Conservation (phyloP, 768 basidiomycete genomes). For the Suillus cothurnatus region DNA sequence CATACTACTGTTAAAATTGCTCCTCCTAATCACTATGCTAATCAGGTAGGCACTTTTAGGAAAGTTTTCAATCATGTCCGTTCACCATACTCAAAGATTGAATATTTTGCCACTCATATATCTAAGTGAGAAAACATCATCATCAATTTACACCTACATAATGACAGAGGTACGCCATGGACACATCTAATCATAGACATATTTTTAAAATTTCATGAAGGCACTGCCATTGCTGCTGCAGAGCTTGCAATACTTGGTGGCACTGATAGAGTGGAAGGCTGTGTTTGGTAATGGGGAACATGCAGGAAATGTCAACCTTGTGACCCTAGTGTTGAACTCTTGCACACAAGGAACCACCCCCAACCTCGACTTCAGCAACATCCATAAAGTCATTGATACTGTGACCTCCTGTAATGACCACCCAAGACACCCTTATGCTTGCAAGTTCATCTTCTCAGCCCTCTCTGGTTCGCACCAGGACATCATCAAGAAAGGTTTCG, state of each 20-base stretch:
- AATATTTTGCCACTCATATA: constrained; percentile 88
- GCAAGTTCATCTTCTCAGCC: constrained; percentile 97
- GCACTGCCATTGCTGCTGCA: constrained; percentile 94
- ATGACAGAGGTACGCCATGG: constrained; percentile 78
- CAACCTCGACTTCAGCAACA: constrained; percentile 88
- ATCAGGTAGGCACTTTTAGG: constrained; percentile 63
- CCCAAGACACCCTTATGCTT: constrained; percentile 95
- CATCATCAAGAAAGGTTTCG: constrained; percentile 99
- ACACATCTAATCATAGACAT: neutral
- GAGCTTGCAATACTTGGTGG: constrained; percentile 93
- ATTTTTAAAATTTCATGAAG: constrained; percentile 35
- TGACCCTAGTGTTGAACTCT: constrained; percentile 93
- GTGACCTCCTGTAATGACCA: constrained; percentile 97
- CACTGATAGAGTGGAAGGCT: constrained; percentile 97
- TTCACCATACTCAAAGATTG: constrained; percentile 58
- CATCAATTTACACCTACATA: constrained; percentile 94
- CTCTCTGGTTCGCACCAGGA: constrained; percentile 99
- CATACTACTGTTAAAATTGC: constrained; percentile 97
- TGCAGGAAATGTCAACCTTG: constrained; percentile 97
- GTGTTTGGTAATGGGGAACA: constrained; percentile 98
- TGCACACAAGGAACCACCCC: constrained; percentile 95
- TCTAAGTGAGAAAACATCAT: constrained; percentile 87
- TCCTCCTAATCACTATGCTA: constrained; percentile 97
- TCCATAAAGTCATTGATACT: constrained; percentile 87
- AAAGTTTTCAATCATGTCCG: neutral